Base-by-base conservation (phyloP, 2,329 filamentous ascomycete species). In the Aspergillus felis region DNA sequence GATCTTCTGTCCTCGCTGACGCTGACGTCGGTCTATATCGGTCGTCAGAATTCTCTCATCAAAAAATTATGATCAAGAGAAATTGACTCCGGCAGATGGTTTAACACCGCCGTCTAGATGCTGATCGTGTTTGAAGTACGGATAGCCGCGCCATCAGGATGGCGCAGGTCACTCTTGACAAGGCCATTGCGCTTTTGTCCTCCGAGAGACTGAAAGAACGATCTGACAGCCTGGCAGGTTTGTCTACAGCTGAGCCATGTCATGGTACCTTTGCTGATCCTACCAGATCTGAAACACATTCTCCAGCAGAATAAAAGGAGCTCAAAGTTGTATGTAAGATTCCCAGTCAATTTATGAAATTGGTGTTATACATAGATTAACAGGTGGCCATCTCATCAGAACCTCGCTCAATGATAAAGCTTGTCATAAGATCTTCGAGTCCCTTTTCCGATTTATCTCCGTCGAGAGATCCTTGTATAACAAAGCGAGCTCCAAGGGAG, bases 401-500 rank as follows among this genome's bases (percentile, higher is more conserved):
- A 72, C 78, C 35, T 67, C 69, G 5, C 78, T 96, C 35, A 83
- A 82, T 49, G 91, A 96, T 69, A 90, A 89, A 69, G 83, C 84
- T n/a, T 96, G 90, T 64, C 88, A 94, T 68, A 83, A 84, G 58
- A 86, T 97, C 47, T 90, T 91, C 65, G 91, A 97, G 67, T 83
- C 85, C 1, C 78, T 97, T 2, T 96, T 97, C 68, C 82, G 83
- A 54, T 87, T 86, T 62, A 81, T 87, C 82, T 68, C 83, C 83
- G 74, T 81, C 14, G 92, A 96, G 64, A 91, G 90, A 69, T 79
- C 85, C 9, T 71, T 75, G 20, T 89, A 84, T 62, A 81, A 84
- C 56, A 82, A 82, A 55, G 80, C 81, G 54, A 80, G 76, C 12
- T 76, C 80, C 27, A 81, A 78, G 59, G 81, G 77, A 56, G 75